Conservation (phyloP, 805 yeast species). For the Saccharomycodes ludwigii region DNA sequence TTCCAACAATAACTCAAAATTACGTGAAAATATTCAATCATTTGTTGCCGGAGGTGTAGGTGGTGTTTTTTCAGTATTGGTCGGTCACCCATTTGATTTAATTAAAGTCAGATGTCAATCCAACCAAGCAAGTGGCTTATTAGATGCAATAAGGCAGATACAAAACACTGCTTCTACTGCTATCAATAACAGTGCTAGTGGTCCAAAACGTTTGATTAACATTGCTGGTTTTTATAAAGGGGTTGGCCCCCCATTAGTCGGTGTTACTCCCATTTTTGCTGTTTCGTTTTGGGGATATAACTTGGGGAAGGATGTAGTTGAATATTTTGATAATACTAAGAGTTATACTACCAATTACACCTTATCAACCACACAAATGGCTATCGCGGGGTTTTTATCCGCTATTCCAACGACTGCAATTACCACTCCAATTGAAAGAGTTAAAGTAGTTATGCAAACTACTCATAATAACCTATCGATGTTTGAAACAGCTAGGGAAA, state of each 20-base stretch:
- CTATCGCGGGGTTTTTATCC: constrained; percentile 87
- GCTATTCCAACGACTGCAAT: constrained; percentile 92
- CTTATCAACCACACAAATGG: constrained; percentile 57
- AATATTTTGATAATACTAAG: constrained; percentile 26
- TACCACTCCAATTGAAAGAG: constrained; percentile 96
- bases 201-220: constrained; percentile 10
- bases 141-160: constrained; percentile 58
- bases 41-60: constrained; percentile 93
- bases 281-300: constrained; percentile 98
- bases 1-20: constrained; percentile 2
- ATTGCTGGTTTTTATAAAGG: constrained; percentile 76
- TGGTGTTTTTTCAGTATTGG: constrained; percentile 87
- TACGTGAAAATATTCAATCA: constrained; percentile 71
- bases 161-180: constrained; percentile 56
- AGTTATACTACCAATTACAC: constrained; percentile 14
- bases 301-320: constrained; percentile 70
- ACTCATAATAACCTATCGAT: constrained; percentile 29
- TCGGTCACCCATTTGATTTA: constrained; percentile 95
- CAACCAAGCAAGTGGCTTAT: constrained; percentile 43
- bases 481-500: constrained; percentile 41
- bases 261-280: constrained; percentile 98
- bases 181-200: constrained; percentile 6
- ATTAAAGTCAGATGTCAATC: constrained; percentile 88
- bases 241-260: constrained; percentile 86
- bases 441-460: constrained; percentile 85